Conservation (phyloP, 2,329 filamentous ascomycete species). For the Ophiostoma novo-ulmi region DNA sequence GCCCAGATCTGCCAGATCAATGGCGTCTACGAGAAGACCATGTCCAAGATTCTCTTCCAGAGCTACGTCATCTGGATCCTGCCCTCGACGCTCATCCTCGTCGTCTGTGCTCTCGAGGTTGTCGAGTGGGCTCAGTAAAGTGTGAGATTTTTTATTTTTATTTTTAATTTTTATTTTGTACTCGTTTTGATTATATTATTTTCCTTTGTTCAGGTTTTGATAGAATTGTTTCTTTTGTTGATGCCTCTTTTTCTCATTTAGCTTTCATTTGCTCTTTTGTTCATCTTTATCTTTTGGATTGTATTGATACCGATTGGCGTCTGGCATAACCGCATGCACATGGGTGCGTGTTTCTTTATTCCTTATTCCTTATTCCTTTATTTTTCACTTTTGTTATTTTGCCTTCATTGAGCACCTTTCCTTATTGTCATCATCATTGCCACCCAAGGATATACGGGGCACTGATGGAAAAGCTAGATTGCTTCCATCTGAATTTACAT, state of each 20-base stretch:
- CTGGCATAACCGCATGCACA: slow-evolving; percentile 12
- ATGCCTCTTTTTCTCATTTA: neutral
- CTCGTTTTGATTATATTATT: neutral
- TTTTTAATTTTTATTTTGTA: neutral
- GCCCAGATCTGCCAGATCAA: slow-evolving; percentile 99
- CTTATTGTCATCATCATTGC: neutral
- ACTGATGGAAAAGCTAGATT: neutral
- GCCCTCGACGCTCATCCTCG: slow-evolving; percentile 82
- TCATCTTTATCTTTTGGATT: neutral
- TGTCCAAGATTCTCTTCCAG: slow-evolving; percentile 90
- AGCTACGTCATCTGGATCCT: slow-evolving; percentile 97
- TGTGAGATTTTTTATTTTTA: neutral
- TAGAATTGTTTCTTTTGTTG: neutral
- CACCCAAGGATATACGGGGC: neutral
- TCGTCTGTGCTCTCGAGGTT: slow-evolving; percentile 87
- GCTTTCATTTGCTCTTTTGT: neutral
- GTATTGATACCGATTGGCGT: slow-evolving; percentile 22
- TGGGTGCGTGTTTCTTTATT: neutral
- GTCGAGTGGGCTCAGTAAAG: slow-evolving; percentile 69
- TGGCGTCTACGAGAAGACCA: slow-evolving; percentile 88
- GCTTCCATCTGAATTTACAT: neutral
- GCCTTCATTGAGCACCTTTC: neutral
- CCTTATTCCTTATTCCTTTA: neutral
- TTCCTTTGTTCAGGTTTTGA: neutral
- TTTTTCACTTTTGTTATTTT: neutral